These are phyloP conservation scores for Candida piceae DNA, from an alignment of 805 yeast species.

Conservation along the genomic window DNA sequence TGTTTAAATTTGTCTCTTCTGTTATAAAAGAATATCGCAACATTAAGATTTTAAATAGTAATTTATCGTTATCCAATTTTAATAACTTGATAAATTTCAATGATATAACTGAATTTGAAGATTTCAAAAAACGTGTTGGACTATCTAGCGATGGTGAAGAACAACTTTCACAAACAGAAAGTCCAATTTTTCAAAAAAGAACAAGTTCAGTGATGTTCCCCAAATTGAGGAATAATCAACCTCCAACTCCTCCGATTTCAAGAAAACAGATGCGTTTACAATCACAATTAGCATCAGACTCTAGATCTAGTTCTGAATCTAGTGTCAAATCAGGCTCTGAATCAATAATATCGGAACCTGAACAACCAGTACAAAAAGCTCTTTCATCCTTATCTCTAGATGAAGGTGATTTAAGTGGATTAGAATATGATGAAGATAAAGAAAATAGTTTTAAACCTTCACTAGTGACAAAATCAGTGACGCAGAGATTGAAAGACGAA, in stretches of 20 bases:
- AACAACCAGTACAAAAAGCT: conserved; percentile 3
- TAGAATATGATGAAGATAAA: conserved; percentile 6
- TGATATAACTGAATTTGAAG: conserved; percentile 24
- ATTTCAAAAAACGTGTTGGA: conserved; percentile 9
- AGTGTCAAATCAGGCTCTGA: too few relatives aligned
- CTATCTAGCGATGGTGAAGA: conserved; percentile 5
- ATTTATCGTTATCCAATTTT: conserved; percentile 16
- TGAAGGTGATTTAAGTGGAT: neutral
- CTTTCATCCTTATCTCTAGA: conserved; percentile 6
- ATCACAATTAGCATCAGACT: too few relatives aligned
- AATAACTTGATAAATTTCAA: conserved; percentile 20
- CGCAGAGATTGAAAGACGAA: conserved; percentile 11
- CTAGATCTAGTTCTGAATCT: neutral
- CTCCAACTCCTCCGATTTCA: conserved; percentile 24
- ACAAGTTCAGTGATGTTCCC: conserved; percentile 2
- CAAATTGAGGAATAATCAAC: conserved; percentile 11
- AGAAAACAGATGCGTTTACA: too few relatives aligned
- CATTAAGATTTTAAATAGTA: conserved; percentile 14
- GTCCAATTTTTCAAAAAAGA: conserved; percentile 8
- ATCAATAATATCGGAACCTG: too few relatives aligned
- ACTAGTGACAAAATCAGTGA: conserved; percentile 1
- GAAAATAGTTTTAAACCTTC: conserved; percentile 6
- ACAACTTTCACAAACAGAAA: neutral
- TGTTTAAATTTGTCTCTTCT: conserved; percentile 27
- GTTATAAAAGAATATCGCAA: conserved; percentile 19